Base-by-base conservation (phyloP, 1,139 yeast species). In the Geotrichum reessii region DNA sequence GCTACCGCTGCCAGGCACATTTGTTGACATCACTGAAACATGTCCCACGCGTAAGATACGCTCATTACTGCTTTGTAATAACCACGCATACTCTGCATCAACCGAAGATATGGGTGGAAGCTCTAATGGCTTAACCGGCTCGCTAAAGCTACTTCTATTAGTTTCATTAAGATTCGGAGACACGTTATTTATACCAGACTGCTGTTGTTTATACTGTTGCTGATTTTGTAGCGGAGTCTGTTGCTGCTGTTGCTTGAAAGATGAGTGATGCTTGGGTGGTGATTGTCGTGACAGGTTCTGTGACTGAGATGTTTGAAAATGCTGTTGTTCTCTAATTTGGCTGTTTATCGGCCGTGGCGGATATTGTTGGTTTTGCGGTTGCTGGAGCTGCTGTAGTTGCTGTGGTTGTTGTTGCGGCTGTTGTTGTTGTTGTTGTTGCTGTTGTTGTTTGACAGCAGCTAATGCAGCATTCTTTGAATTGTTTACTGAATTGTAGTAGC, bases 21-120 rank as follows among this genome's bases (percentile, higher is more conserved):
- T 57, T 14, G 42, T n/a, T n/a, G 56, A 57, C 19, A 59, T 52
- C 48, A 78, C 73, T 19, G 70, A 67, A 4, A 82, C 72, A 25
- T 76, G 75, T 0, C 95, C 97, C 21, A 82, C 79, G 63, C 82
- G 82, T 55, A 90, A 65, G 0, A 91, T 79, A 58, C 95, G 78
- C 71, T 92, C 98, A 56, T 86, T 85, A 1, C 81, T 75, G 65
- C 82, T 83, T 14, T 74, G 75, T 61, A 91, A 75, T 64, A 79
- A 81, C 50, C 76, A 73, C 12, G 81, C 78, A 90, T 93, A 90
- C 33, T 87, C 86, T 25, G 81, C 73, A 66, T 90, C 96, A 2
- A 85, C 68, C 19, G 82, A 75, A 0, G 84, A 77, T 68, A 82
- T 72, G 1, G 88, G 84, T 0, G 84, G 77, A 1, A 81, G 77